Percentiles rank a stretch among this genome's conserved stretches.
phyloP scores from a whole-genome alignment of 73 alveolate genomes.

The Stentor roeselii region DNA sequence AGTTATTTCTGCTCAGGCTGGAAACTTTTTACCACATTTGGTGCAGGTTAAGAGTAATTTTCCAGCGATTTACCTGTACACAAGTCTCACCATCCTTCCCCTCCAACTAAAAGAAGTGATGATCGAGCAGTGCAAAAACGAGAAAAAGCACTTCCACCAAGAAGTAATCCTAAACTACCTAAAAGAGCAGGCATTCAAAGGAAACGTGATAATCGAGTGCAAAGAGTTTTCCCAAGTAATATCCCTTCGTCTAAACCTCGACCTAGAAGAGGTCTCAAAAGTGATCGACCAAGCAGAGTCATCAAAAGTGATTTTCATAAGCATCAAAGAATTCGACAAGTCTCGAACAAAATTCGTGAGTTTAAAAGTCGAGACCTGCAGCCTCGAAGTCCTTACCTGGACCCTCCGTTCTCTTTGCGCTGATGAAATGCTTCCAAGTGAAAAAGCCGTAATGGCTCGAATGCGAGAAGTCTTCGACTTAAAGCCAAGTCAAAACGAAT shows the following conservation, averaged over 20 bases:
- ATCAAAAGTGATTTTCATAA: background rate
- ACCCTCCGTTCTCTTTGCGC: slow-evolving; percentile 38
- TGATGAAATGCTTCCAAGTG: slow-evolving; percentile 68
- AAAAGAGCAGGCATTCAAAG: slow-evolving; percentile 9
- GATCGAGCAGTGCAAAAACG: background rate
- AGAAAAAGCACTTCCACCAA: background rate
- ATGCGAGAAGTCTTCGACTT: slow-evolving; percentile 60
- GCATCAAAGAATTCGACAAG: background rate
- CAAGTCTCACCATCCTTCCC: background rate
- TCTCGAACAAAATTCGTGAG: background rate
- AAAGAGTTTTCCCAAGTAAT: background rate
- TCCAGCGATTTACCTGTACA: background rate
- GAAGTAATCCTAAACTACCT: background rate
- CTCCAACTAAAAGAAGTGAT: background rate
- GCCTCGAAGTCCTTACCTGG: slow-evolving; percentile 55
- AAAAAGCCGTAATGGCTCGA: slow-evolving; percentile 54
- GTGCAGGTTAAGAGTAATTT: background rate
- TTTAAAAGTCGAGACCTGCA: background rate
- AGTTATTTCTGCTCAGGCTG: background rate
- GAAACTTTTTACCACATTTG: background rate
- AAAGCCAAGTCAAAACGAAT: slow-evolving; percentile 41
- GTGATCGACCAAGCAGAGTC: background rate
- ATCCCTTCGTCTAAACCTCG: background rate
- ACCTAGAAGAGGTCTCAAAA: background rate
- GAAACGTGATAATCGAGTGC: background rate